Evolutionary conservation across 2,329 filamentous ascomycete genomes (phyloP).

Genomic region (Cordyceps cicadae): DNA sequence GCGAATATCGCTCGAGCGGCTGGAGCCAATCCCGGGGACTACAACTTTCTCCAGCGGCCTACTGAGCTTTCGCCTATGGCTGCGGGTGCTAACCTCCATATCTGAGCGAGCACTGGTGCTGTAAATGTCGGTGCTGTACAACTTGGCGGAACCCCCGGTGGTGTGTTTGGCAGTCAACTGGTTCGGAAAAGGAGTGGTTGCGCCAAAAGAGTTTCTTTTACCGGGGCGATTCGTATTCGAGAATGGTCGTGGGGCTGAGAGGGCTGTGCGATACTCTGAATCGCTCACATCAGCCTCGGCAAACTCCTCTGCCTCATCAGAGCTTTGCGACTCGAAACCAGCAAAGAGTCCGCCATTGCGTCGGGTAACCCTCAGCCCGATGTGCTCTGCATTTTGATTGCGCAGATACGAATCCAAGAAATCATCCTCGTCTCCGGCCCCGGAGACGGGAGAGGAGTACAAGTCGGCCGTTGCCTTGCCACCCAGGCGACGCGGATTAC

Average conservation of each 20-base stretch:
- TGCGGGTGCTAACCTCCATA: constrained; percentile 20
- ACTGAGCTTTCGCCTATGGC: constrained; percentile 23
- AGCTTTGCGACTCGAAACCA: constrained; percentile 67
- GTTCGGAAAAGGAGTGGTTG: constrained; percentile 36
- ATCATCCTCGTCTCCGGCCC: constrained; percentile 30
- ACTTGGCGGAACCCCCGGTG: constrained; percentile 24
- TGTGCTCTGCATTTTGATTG: constrained; percentile 59
- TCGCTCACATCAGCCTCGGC: constrained; percentile 55
- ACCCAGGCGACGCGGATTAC: constrained; percentile 50
- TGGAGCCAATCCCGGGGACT: constrained; percentile 26
- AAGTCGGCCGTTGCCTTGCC: constrained; percentile 38
- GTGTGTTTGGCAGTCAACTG: constrained; percentile 23
- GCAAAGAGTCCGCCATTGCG: constrained; percentile 80
- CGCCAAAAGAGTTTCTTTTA: constrained; percentile 35
- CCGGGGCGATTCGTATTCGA: constrained; percentile 27
- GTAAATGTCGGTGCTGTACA: constrained; percentile 35
- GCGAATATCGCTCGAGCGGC: constrained; percentile 57
- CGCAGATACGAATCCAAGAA: constrained; percentile 61
- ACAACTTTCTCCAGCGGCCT: constrained; percentile 32
- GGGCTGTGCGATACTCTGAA: constrained; percentile 56
- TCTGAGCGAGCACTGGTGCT: constrained; percentile 34
- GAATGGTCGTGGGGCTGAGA: constrained; percentile 54
- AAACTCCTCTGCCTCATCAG: constrained; percentile 58
- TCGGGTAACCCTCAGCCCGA: constrained; percentile 59
- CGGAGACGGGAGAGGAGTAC: constrained; percentile 30